Base-by-base conservation (phyloP, 2,329 filamentous ascomycete species). In the Helotiales sp. region DNA sequence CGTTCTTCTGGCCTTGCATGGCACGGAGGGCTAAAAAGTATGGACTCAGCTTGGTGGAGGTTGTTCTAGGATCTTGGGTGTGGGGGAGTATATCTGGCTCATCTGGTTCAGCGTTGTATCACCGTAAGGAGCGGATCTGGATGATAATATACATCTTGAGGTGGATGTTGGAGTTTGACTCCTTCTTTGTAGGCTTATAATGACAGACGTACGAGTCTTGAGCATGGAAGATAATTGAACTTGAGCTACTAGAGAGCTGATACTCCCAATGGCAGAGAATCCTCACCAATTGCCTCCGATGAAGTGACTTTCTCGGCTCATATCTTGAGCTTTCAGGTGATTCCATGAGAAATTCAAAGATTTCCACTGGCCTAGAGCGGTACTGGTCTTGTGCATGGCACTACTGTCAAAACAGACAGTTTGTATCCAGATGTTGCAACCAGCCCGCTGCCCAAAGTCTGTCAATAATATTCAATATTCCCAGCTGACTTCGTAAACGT, bases 1-100 rank as follows among this genome's bases (percentile, higher is more conserved):
- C 57, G n/a, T 61, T 36, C 54, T 55, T 58, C 9, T 53, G 30
- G 19, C 42, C 38, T 54, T 42, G 46, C 46, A 48, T 34, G 22
- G 40, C 25, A 38, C 15, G 44, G 17, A 19, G 48, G 50, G 27
- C 30, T 34, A 52, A 34, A 49, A 46, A 52, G 52, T 55, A 30
- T 42, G 34, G 49, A 19, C 33, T 44, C 15, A n/a, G 33, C 15
- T 55, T 22, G 22, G 15, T 48, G 31, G 42, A 47, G 40, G 40
- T 25, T 15, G 40, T 27, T 44, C 27, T 10, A 27, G 27, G 27
- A 13, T 44, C 36, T 44, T 25, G 12, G 40, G 40, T 24, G 22
- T 15, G 40, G 40, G 15, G 40, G 40, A 27, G 40, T 44, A n/a
- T n/a, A 25, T 44, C 27, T 15, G 40, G 31, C 40, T 44, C 40